Conservation (phyloP, 1,284 basidiomycete genomes). For the Leucoagaricus sp. region DNA sequence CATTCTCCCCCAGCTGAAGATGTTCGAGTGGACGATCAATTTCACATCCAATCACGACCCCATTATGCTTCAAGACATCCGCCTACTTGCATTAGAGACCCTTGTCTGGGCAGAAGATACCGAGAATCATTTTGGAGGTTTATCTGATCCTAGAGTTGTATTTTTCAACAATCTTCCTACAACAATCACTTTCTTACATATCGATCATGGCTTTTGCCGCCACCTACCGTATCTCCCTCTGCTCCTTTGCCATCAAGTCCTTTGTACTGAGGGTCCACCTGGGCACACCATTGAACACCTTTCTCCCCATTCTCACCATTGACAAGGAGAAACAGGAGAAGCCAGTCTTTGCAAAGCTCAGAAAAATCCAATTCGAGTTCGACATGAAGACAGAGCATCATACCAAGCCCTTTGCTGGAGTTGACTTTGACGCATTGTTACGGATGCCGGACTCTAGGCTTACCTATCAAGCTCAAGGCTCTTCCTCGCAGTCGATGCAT, state of each 20-base stretch:
- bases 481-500: too few relatives aligned
- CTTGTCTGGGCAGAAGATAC: background rate
- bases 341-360: too few relatives aligned
- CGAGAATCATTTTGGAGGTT: background rate
- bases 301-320: too few relatives aligned
- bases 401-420: background rate
- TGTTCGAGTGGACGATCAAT: background rate
- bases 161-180: background rate
- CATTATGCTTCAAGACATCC: background rate
- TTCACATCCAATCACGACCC: background rate
- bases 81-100: background rate
- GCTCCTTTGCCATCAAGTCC: too few relatives aligned
- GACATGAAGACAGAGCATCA: background rate
- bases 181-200: background rate
- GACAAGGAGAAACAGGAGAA: too few relatives aligned
- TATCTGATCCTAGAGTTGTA: background rate
- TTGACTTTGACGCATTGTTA: too few relatives aligned
- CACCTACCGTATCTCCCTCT: too few relatives aligned
- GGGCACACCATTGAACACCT: too few relatives aligned
- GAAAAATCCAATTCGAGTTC: too few relatives aligned
- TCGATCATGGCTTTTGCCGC: background rate
- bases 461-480: too few relatives aligned
- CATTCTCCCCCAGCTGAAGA: background rate
- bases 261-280: too few relatives aligned
- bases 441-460: too few relatives aligned